Evolutionary conservation across 495 filamentous ascomycete genomes (phyloP).

Genomic region (Xeromyces bisporus): DNA sequence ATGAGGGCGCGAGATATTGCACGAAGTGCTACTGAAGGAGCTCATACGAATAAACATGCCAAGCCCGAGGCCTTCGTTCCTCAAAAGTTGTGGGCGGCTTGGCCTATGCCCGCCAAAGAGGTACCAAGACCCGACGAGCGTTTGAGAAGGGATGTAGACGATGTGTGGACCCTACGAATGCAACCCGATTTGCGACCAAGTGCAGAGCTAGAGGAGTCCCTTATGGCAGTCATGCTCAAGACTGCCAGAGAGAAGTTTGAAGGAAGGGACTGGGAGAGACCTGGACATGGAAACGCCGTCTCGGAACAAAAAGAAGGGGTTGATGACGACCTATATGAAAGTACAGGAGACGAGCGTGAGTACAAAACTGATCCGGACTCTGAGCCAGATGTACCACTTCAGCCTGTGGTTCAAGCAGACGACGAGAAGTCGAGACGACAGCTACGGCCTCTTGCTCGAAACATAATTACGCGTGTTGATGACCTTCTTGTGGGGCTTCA

Average conservation of each 20-base stretch:
- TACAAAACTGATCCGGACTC: conserved; percentile 9
- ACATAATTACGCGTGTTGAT: conserved; percentile 50
- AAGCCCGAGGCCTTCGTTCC: conserved; percentile 15
- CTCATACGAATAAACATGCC: conserved; percentile 8
- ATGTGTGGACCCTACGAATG: conserved; percentile 29
- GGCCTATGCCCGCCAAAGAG: conserved; percentile 45
- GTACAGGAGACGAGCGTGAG: conserved; percentile 5
- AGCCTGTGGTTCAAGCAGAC: conserved; percentile 34
- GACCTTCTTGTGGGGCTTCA: conserved; percentile 49
- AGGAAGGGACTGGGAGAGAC: conserved; percentile 14
- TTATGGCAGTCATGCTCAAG: conserved; percentile 44
- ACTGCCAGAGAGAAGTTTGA: conserved; percentile 47
- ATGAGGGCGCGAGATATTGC: conserved; percentile 15
- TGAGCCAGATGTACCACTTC: conserved; percentile 8
- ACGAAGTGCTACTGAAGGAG: conserved; percentile 11
- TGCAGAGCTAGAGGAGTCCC: conserved; percentile 43
- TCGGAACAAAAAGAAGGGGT: neutral
- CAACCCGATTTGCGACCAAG: conserved; percentile 31
- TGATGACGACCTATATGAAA: conserved; percentile 3
- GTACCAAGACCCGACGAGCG: conserved; percentile 41
- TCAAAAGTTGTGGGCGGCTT: conserved; percentile 52
- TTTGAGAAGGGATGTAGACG: conserved; percentile 24
- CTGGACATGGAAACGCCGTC: neutral
- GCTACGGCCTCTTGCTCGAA: conserved; percentile 44
- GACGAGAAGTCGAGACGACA: conserved; percentile 45